Conservation (phyloP, 148 eudicot genomes). For the Diospyros kaki region DNA sequence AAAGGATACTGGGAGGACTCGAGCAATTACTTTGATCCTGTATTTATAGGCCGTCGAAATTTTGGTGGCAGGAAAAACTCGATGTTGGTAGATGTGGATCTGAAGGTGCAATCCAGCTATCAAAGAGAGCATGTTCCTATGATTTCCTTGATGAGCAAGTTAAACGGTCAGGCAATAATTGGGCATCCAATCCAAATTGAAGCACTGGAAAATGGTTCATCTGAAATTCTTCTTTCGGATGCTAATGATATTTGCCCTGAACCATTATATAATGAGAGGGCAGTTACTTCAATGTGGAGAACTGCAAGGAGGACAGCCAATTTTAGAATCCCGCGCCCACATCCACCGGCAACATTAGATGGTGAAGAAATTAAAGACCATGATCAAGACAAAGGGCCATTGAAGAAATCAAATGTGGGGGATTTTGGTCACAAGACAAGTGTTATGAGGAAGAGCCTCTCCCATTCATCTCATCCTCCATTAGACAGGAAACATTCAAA, state of each 20-base stretch:
- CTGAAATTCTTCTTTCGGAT: conserved; percentile 45
- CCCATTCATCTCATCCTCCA: conserved; percentile 27
- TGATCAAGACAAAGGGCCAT: conserved; percentile 33
- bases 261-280: conserved; percentile 24
- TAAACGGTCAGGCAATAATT: conserved; percentile 85
- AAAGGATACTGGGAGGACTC: conserved; percentile 61
- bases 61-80: conserved; percentile 34
- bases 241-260: conserved; percentile 25
- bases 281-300: conserved; percentile 59
- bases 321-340: conserved; percentile 63
- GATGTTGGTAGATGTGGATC: conserved; percentile 73
- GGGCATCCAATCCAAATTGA: conserved; percentile 95
- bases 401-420: conserved; percentile 30
- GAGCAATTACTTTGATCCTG: conserved; percentile 42
- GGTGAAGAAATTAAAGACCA: conserved; percentile 33
- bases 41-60: conserved; percentile 29
- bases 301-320: conserved; percentile 80
- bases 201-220: conserved; percentile 59
- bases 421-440: conserved; percentile 26
- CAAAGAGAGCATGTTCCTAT: conserved; percentile 84
- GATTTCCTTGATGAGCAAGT: conserved; percentile 88
- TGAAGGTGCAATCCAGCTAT: conserved; percentile 70
- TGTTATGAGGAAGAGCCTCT: conserved; percentile 18
- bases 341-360: conserved; percentile 33
- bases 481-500: conserved; percentile 29